phyloP scores from a whole-genome alignment of 2,329 filamentous ascomycete genomes.

The Fusarium aywerte region DNA sequence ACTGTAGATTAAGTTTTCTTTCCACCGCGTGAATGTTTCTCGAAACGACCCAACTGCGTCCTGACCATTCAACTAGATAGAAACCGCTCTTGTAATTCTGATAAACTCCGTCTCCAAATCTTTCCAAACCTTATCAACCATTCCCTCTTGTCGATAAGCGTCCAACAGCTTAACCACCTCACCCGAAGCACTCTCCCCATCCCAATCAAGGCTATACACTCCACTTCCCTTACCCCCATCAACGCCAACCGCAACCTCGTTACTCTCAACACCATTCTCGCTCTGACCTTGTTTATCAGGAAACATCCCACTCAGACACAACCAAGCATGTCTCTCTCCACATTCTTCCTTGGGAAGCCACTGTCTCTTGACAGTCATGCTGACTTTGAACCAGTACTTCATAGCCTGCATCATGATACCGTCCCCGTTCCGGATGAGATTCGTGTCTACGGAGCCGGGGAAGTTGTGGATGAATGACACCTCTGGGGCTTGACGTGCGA shows the following conservation, averaged over 20 bases:
- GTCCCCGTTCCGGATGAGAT: conserved; percentile 37
- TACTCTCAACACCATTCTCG: neutral
- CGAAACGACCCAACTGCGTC: rapidly evolving
- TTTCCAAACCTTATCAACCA: conserved; percentile 40
- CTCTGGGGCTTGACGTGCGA: conserved; percentile 36
- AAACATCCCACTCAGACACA: conserved; percentile 39
- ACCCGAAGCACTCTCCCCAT: conserved; percentile 34
- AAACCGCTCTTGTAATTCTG: conserved; percentile 23
- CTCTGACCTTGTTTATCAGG: conserved; percentile 13
- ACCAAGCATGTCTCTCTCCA: conserved; percentile 43
- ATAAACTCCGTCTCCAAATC: conserved; percentile 42
- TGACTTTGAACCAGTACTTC: conserved; percentile 29
- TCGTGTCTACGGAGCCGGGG: conserved; percentile 47
- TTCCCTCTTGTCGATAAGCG: conserved; percentile 29
- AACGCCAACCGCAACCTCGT: conserved; percentile 20
- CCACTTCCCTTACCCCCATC: conserved; percentile 41
- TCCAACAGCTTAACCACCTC: conserved; percentile 29
- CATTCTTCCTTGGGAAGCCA: conserved; percentile 39
- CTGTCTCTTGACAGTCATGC: neutral
- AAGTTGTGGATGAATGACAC: conserved; percentile 48
- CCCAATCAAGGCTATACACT: conserved; percentile 42
- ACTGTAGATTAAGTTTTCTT: no score
- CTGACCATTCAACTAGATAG: neutral
- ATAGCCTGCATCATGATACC: conserved; percentile 31
- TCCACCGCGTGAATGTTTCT: no score